Conservation (phyloP, 2,329 filamentous ascomycete genomes). For the Sclerotinia trifoliorum region DNA sequence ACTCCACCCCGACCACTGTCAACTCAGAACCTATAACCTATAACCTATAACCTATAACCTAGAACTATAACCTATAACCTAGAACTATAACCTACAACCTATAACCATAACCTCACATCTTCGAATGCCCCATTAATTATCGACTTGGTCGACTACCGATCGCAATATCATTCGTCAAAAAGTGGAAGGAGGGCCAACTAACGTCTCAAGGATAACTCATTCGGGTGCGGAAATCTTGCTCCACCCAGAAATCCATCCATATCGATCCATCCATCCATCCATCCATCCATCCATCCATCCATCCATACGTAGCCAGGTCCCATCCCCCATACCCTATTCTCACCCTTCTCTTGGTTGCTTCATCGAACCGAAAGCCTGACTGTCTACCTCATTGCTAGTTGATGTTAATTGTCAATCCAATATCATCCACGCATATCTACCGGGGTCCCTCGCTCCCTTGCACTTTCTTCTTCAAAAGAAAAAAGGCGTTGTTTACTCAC, state of each 20-base stretch:
- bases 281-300: background rate
- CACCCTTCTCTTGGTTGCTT: constrained; percentile 11
- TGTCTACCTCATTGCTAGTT: background rate
- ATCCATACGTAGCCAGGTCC: constrained; percentile 11
- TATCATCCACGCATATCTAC: constrained; percentile 19
- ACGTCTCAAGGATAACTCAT: constrained; percentile 7
- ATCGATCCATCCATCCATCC: background rate
- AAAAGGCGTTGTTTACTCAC: constrained; percentile 20
- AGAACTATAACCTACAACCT: background rate
- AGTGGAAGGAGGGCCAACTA: constrained; percentile 14
- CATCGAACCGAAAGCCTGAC: background rate
- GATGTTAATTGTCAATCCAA: constrained; percentile 17
- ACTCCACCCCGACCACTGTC: constrained; percentile 5
- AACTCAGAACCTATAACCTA: background rate
- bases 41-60: background rate
- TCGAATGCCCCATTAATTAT: constrained; percentile 20
- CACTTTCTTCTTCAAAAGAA: constrained; percentile 18
- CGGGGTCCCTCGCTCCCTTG: constrained; percentile 4
- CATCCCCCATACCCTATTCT: background rate
- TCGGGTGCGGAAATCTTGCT: constrained; percentile 7
- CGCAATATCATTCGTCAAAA: constrained; percentile 25
- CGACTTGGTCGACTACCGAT: constrained; percentile 11
- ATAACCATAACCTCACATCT: constrained; percentile 29
- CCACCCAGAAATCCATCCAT: background rate
- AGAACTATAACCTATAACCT: constrained; percentile 17